A percentile compares a stretch with the other conserved stretches of the same genome.
Conservation (phyloP, 2,329 filamentous ascomycete species). For the Clarireedia hainanense region DNA sequence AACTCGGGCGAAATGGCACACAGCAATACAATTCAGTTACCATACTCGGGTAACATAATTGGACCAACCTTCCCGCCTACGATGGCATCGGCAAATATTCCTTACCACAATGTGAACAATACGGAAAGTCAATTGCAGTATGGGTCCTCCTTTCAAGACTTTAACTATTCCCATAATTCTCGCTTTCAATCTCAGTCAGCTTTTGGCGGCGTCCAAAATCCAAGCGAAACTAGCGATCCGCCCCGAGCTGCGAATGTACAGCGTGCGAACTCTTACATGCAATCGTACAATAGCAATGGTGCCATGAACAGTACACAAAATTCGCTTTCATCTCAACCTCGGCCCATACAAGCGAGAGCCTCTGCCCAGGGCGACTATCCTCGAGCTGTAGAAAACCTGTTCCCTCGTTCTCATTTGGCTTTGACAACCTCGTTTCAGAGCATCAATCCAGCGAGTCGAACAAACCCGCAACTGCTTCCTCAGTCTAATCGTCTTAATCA, state of each 20-base stretch:
- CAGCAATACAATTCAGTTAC: conserved; percentile 2
- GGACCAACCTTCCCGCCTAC: neutral
- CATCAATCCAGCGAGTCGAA: conserved; percentile 2
- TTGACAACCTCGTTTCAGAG: neutral
- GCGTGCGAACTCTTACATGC: neutral
- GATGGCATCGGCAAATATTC: neutral
- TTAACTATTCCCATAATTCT: neutral
- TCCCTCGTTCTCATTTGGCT: conserved; percentile 1
- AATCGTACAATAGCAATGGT: neutral
- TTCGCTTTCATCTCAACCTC: conserved; percentile 6
- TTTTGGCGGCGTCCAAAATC: neutral
- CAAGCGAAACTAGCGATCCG: neutral
- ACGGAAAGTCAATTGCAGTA: neutral
- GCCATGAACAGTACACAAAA: neutral
- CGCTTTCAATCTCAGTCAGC: neutral
- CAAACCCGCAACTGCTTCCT: neutral
- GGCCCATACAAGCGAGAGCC: neutral
- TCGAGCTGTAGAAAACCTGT: conserved; percentile 1
- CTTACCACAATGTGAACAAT: conserved; percentile 1
- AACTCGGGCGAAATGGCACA: neutral
- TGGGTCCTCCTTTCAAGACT: neutral
- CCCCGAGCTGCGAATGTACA: neutral
- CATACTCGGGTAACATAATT: neutral
- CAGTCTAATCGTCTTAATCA: neutral
- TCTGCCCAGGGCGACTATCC: neutral